These are phyloP conservation scores for Russula sp. DNA, from an alignment of 768 basidiomycete species.

Conservation along the genomic window DNA sequence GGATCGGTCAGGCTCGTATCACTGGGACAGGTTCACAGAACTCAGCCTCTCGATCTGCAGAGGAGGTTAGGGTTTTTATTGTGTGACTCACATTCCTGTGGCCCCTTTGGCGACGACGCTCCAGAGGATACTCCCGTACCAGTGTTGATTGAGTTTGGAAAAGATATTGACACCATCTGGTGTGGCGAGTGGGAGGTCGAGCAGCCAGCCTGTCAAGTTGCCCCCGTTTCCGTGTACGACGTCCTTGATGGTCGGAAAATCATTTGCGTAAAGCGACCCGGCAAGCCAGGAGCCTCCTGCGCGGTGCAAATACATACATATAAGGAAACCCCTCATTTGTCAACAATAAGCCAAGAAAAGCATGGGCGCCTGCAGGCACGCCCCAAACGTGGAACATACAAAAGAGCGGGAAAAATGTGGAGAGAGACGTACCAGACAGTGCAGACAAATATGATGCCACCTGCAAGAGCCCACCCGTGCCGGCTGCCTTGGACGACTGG, in stretches of 20 bases:
- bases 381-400: not conserved
- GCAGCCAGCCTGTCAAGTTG: slow-evolving; percentile 46
- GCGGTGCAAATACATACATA: not conserved
- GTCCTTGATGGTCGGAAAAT: slow-evolving; percentile 52
- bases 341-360: not conserved
- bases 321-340: not conserved
- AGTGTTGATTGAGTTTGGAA: slow-evolving; percentile 43
- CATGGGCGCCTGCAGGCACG: not conserved
- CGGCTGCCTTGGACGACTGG: slow-evolving; percentile 45
- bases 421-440: slow-evolving; percentile 45
- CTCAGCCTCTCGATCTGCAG: not conserved
- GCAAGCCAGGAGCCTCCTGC: slow-evolving; percentile 64
- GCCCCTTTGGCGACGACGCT: slow-evolving; percentile 53
- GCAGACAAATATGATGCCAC: slow-evolving; percentile 64
- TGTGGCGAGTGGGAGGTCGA: slow-evolving; percentile 50
- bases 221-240: slow-evolving; percentile 54
- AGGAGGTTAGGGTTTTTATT: not conserved
- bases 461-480: slow-evolving; percentile 65
- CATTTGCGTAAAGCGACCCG: slow-evolving; percentile 56
- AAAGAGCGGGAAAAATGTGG: not conserved
- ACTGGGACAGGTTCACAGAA: slow-evolving; percentile 30
- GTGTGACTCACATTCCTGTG: slow-evolving; percentile 44
- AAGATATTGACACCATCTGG: slow-evolving; percentile 48
- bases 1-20: slow-evolving; percentile 61
- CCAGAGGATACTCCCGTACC: slow-evolving; percentile 48